Evolutionary conservation across 1,284 basidiomycete genomes (phyloP), one percentile per base, ranked within the genome.

Genomic region (Austropuccinia psidii): DNA sequence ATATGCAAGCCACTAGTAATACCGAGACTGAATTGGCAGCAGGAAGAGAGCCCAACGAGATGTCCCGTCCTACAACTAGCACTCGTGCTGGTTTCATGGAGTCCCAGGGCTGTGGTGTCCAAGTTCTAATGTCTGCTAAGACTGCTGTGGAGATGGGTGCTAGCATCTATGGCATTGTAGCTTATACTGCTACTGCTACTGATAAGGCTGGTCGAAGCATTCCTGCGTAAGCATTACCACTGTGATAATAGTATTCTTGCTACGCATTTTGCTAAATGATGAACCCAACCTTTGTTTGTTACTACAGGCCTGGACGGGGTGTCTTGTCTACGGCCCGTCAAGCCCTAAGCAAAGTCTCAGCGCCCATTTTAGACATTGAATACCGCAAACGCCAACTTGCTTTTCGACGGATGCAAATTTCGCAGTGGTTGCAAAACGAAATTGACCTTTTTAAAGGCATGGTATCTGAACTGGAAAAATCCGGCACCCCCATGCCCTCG

Each of bases 1-100:
- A 98, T 85, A 98, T 98, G 96, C 96, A 97, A 83, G 96, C 96
- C 6, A 98, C 96, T 7, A 93, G 90, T 82, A 97, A 95, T 80
- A 89, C 93, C 5, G 91, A 94, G 81, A 91, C 91, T 45, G 96
- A 98, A 83, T 90, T 97, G 79, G 94, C 94, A 9, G 96, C 96
- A 87, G 96, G 96, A 76, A 93, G 96, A 78, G 95, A 98, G 82
- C 95, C 95, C 33, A 91, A 90, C 54, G 95, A 98, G 82, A 95
- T 98, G 90, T 98, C 95, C 68, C 90, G 95, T 75, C 96, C 96
- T 31, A 90, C 94, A 47, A 98, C 95, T 5, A 91, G 90, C 29
- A 98, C 93, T 77, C 91, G 96, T 80, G 86, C 93, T 79, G 93
- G 94, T 76, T 80, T 80, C n/a, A 73, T 98, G 95, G 95, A 98